A percentile compares a stretch with the other conserved stretches of the same genome.
phyloP scores from a whole-genome alignment of 768 basidiomycete species.

The Mrakia hoshinonis region DNA sequence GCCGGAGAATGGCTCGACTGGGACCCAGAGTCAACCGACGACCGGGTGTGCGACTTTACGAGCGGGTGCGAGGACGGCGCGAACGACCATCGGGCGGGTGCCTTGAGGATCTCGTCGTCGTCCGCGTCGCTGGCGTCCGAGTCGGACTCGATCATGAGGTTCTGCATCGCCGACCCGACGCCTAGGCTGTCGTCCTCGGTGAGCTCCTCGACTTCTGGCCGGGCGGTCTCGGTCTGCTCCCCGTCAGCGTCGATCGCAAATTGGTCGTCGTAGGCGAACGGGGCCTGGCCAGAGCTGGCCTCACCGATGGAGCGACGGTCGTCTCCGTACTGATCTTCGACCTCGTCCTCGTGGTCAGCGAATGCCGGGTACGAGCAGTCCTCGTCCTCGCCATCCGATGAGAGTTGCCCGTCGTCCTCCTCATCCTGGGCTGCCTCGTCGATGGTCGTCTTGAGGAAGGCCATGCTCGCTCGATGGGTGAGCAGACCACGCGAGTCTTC shows the following conservation, averaged over 20 bases:
- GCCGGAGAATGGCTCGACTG: background rate
- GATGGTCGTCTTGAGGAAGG: conserved; percentile 25
- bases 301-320: conserved; percentile 10
- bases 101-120: conserved; percentile 18
- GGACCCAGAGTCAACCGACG: background rate
- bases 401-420: background rate
- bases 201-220: background rate
- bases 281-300: background rate
- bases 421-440: conserved; percentile 20
- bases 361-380: background rate
- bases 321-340: background rate
- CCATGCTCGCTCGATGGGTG: conserved; percentile 22
- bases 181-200: background rate
- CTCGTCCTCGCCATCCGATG: conserved; percentile 16
- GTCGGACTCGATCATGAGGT: conserved; percentile 19
- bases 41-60: conserved; percentile 8
- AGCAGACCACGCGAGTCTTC: conserved; percentile 9
- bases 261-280: conserved; percentile 18
- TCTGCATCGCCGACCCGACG: conserved; percentile 28
- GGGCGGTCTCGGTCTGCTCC: background rate
- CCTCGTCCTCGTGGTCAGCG: background rate
- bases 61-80: background rate
- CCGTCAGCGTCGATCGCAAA: conserved; percentile 3
- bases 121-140: conserved; percentile 10
- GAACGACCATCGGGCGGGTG: conserved; percentile 15